Percentiles rank a stretch among this genome's conserved stretches.
Evolutionary conservation across 129 eudicot species (phyloP).

Genomic region (Saussurea involucrata): DNA sequence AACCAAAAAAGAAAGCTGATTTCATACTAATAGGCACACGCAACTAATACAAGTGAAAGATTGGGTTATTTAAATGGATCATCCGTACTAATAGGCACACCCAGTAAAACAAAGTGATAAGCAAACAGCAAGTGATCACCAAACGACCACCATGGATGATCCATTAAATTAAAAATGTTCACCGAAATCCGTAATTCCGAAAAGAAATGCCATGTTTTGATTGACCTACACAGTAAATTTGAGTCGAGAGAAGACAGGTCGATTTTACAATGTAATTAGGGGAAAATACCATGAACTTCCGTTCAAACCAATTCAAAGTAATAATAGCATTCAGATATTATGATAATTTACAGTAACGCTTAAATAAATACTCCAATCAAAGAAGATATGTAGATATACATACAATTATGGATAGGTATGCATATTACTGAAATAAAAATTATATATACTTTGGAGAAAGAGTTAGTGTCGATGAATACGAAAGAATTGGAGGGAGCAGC

Average conservation of each 20-base stretch:
- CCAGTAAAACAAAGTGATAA: too few species aligned
- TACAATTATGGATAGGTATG: not conserved
- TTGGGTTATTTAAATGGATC: too few species aligned
- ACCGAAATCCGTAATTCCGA: not conserved
- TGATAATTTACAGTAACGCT: not conserved
- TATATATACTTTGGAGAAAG: slow-evolving; percentile 36
- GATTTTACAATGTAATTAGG: not conserved
- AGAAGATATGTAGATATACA: not conserved
- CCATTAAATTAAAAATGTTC: not conserved
- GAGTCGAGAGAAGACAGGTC: not conserved
- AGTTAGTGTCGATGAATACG: slow-evolving; percentile 27
- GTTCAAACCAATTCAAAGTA: not conserved
- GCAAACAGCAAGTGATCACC: slow-evolving; percentile 8
- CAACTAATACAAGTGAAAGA: not conserved
- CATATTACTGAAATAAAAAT: not conserved
- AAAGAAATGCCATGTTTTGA: not conserved
- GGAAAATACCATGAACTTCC: not conserved
- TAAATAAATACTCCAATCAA: not conserved
- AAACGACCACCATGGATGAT: not conserved
- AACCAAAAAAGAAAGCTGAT: not conserved
- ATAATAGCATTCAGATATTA: not conserved
- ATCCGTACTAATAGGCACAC: too few species aligned
- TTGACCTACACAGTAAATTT: not conserved
- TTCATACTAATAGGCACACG: not conserved
- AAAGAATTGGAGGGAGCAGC: slow-evolving; percentile 19